These are phyloP conservation scores for Conringia planisiliqua DNA, from an alignment of 345 rosid species.

Conservation along the genomic window DNA sequence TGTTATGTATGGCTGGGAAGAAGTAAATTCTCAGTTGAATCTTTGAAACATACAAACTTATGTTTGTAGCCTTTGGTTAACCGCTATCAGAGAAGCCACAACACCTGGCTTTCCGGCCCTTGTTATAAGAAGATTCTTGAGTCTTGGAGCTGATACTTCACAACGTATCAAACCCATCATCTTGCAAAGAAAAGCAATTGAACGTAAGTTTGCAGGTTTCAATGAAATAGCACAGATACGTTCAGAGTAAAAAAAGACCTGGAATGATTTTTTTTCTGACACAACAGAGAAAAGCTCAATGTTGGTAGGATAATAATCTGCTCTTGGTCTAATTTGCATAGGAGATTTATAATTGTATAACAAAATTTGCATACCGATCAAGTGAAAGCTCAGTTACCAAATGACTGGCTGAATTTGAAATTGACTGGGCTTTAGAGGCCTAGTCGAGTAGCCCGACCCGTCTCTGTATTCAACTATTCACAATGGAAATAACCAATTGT, in stretches of 20 bases:
- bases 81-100: constrained; percentile 70
- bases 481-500: too few relatives aligned
- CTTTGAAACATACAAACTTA: too few relatives aligned
- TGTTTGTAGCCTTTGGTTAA: constrained; percentile 53
- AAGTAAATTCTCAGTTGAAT: too few relatives aligned
- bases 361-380: constrained; percentile 81
- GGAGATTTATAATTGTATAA: constrained; percentile 69
- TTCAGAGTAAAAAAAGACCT: not conserved
- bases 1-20: constrained; percentile 40
- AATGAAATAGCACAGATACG: not conserved
- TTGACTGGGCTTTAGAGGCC: not conserved
- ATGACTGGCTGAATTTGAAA: not conserved
- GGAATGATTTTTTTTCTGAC: not conserved
- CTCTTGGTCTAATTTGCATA: constrained; percentile 51
- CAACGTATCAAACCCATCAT: constrained; percentile 82
- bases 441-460: not conserved
- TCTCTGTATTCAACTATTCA: not conserved
- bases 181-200: constrained; percentile 39
- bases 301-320: constrained; percentile 35
- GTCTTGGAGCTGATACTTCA: constrained; percentile 71
- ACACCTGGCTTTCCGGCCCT: constrained; percentile 90
- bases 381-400: constrained; percentile 60
- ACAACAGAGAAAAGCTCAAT: not conserved
- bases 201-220: not conserved
- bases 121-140: constrained; percentile 61